Evolutionary conservation across 2,329 filamentous ascomycete species (phyloP), one percentile per base, ranked within the genome.

Genomic region (Nakataea oryzae): DNA sequence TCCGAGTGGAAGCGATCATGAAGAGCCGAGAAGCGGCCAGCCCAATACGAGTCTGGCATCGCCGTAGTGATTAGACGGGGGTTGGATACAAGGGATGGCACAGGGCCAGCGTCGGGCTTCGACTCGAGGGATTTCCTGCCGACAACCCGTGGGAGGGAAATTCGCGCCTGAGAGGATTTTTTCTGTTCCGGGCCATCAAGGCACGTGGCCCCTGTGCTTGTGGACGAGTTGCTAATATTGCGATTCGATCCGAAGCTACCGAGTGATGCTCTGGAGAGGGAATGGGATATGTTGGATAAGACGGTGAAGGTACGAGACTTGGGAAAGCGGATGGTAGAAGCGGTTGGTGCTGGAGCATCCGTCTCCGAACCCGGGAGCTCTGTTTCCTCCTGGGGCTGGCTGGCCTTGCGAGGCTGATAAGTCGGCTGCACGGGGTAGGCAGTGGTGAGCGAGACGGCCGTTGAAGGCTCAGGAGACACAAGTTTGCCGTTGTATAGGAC

Each of bases 11-110:
- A 77, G 21, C 76, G 77, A 69, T 86, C 84, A 57, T 80, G 75
- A 0, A 86, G 71, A 2, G 80, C 73, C 57, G 78, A 72, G 68
- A 86, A 85, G 41, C 85, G 81, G 17, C 85, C 85, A 13, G 78
- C 74, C 85, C 85, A 88, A 69, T 85, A 86, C 2, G 74, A 70
- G 2, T 76, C 75, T 21, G 76, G 71, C 65, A 79, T 76, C 1
- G 78, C 74, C 0, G 67, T 70, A 60, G 68, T 67, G 17, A 83
- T 70, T 28, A 72, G 63, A 30, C 65, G 67, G n/a, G 68, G 65
- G 47, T 71, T 66, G 34, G 54, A 41, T 41, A 61, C n/a, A 57
- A 57, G 8, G 24, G 54, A 13, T 17, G 54, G 7, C 7, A 29
- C 24, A 50, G 41, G 41, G 4, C 41, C 7, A 50, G 17, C 9